Evolutionary conservation across 176 grass and related monocot genomes (phyloP), one percentile per base, ranked within the genome.

Genomic region (Thalia dealbata): DNA sequence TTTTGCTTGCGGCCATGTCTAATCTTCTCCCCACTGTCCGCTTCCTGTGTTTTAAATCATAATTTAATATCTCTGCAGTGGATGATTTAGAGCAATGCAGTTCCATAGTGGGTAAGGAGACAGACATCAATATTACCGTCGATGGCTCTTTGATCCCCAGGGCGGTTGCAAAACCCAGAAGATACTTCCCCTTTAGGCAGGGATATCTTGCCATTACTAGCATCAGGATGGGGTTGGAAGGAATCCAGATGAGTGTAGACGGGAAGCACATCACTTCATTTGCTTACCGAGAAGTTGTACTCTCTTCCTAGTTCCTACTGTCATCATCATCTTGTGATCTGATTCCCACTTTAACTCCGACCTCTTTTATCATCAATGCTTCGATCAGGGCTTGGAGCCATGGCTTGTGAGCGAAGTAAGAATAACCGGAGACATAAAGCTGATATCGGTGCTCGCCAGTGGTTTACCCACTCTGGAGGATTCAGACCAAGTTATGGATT

Each of bases 231-330:
- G 95, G 95, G 74, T 76, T 79, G 51, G 81, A 93, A 27, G 90
- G 90, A 61, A 83, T 99, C 28, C 90, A 93, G 83, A 99, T 99
- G 90, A 99, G 83, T 42, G 87, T 99, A 70, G 95, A 99, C 24
- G 95, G 95, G 71, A 99, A 93, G 76, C 95, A 99, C 84, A 71
- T 91, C 51, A 93, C 90, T 67, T 99, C 95, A n/a, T 99, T 99
- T 81, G 83, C 95, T 46, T 93, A 88, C 80, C 82, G 90, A 55
- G 81, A 93, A 83, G 95, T 93, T n/a, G n/a, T n/a, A n/a, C n/a
- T 42, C 48, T 78, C n/a, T 35, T 13, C 45, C 16, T 25, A 7
- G 1, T 29, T 13, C 45, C 16, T 14, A 14, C 3, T 29, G 13
- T 48, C 50, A 18, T 41, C 51, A 1, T 38, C n/a, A 29, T 27